These are phyloP conservation scores for Blastobotrys robertii DNA, from an alignment of 805 yeast species.

Conservation along the genomic window DNA sequence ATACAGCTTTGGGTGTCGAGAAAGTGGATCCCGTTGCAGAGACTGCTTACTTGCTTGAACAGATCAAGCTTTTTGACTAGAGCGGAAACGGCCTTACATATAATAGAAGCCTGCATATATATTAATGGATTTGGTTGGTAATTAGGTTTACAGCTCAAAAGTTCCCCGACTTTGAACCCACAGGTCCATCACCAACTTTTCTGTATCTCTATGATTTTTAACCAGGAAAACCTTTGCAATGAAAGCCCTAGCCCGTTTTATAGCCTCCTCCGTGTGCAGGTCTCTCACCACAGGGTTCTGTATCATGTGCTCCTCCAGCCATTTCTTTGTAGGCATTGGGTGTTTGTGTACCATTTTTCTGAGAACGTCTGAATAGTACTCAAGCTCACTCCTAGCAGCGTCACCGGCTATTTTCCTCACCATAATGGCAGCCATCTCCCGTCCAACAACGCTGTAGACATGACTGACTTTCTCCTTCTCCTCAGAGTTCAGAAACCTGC, in stretches of 20 bases:
- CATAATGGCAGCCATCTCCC: conserved; percentile 28
- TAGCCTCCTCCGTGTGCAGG: conserved; percentile 9
- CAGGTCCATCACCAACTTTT: conserved; percentile 21
- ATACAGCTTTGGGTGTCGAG: conserved; percentile 44
- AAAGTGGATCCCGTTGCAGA: conserved; percentile 26
- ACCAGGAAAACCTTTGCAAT: conserved; percentile 22
- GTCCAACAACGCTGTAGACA: conserved; percentile 24
- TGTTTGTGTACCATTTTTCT: conserved; percentile 13
- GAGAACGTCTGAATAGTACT: conserved; percentile 33
- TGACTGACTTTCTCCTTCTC: background rate
- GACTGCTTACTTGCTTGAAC: conserved; percentile 16
- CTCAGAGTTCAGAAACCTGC: conserved; percentile 28
- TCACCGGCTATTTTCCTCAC: conserved; percentile 32
- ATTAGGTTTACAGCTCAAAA: background rate
- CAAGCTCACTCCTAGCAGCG: conserved; percentile 36
- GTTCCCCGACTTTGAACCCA: conserved; percentile 27
- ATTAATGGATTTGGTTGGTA: background rate
- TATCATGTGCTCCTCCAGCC: conserved; percentile 12
- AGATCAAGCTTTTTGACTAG: conserved; percentile 3
- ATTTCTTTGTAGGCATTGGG: conserved; percentile 13
- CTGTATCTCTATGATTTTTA: conserved; percentile 24
- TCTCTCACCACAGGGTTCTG: conserved; percentile 8
- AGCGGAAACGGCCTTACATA: background rate
- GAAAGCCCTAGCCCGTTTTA: conserved; percentile 12
- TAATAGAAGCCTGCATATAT: conserved; percentile 1